A percentile compares a stretch with the other conserved stretches of the same genome.
Evolutionary conservation across 768 basidiomycete genomes (phyloP).

Genomic region (Boletus edulis): DNA sequence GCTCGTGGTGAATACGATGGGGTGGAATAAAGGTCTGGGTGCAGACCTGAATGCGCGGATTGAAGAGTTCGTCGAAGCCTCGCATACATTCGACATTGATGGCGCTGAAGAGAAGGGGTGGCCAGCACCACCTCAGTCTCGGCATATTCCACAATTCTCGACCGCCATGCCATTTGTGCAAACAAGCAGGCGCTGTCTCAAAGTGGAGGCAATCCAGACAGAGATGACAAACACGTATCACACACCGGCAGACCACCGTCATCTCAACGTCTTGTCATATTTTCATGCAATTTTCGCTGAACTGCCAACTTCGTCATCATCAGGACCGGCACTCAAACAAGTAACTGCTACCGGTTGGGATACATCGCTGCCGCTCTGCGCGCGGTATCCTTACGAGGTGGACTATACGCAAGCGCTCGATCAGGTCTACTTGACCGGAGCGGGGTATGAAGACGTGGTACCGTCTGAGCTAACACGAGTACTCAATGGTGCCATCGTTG

Average conservation of each 20-base stretch:
- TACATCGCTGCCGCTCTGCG: constrained; percentile 63
- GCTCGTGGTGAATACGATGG: constrained; percentile 93
- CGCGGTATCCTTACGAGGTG: constrained; percentile 70
- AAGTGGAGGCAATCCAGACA: constrained; percentile 47
- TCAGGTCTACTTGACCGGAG: constrained; percentile 62
- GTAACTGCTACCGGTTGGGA: constrained; percentile 57
- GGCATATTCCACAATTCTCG: constrained; percentile 3
- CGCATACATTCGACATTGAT: constrained; percentile 24
- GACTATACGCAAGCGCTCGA: constrained; percentile 56
- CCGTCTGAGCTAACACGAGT: constrained; percentile 65
- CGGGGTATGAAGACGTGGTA: constrained; percentile 78
- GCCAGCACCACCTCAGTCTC: constrained; percentile 10
- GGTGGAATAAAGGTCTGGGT: constrained; percentile 94
- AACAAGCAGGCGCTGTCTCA: not conserved
- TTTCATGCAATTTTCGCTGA: constrained; percentile 54
- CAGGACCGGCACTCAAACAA: constrained; percentile 27
- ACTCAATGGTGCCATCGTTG: constrained; percentile 80
- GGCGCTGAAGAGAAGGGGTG: constrained; percentile 23
- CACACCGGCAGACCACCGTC: constrained; percentile 62
- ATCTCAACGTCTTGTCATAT: constrained; percentile 71
- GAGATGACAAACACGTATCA: constrained; percentile 24
- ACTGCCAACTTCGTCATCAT: constrained; percentile 22
- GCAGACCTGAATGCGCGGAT: constrained; percentile 73
- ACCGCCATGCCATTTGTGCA: not conserved
- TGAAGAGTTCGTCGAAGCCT: constrained; percentile 62